These are phyloP conservation scores for Dictyophora rubrovolvata DNA, from an alignment of 768 basidiomycete genomes.

Conservation along the genomic window DNA sequence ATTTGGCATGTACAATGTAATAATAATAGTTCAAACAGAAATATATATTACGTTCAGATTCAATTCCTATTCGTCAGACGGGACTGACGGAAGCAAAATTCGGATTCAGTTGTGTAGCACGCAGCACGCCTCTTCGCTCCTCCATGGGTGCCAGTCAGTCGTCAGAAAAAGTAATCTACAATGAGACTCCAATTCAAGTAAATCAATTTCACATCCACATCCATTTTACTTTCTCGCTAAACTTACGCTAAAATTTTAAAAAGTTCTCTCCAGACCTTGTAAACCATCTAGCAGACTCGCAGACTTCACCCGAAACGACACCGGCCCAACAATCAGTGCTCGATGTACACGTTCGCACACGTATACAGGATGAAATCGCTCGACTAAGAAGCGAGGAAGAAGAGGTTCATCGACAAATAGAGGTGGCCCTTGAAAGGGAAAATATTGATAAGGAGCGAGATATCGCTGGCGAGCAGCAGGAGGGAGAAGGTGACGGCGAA, in stretches of 20 bases:
- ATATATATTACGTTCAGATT: too few relatives aligned
- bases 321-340: conserved; percentile 64
- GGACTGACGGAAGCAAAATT: neutral
- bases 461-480: conserved; percentile 31
- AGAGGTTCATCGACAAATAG: conserved; percentile 60
- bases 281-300: conserved; percentile 61
- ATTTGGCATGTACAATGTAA: too few relatives aligned
- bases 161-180: conserved; percentile 48
- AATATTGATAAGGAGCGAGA: conserved; percentile 69
- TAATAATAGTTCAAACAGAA: too few relatives aligned
- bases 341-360: conserved; percentile 61
- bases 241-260: conserved; percentile 2
- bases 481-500: conserved; percentile 26
- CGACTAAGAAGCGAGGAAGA: conserved; percentile 62
- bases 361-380: conserved; percentile 59
- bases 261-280: conserved; percentile 83
- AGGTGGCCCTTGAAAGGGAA: conserved; percentile 74
- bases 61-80: too few relatives aligned
- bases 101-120: neutral
- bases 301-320: conserved; percentile 46
- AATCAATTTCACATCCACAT: conserved; percentile 9
- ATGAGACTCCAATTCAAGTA: conserved; percentile 46
- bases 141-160: conserved; percentile 65
- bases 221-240: neutral
- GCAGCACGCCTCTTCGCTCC: neutral